Evolutionary conservation across 345 rosid genomes (phyloP), one percentile per base, ranked within the genome.

Genomic region (Lumnitzera littorea): DNA sequence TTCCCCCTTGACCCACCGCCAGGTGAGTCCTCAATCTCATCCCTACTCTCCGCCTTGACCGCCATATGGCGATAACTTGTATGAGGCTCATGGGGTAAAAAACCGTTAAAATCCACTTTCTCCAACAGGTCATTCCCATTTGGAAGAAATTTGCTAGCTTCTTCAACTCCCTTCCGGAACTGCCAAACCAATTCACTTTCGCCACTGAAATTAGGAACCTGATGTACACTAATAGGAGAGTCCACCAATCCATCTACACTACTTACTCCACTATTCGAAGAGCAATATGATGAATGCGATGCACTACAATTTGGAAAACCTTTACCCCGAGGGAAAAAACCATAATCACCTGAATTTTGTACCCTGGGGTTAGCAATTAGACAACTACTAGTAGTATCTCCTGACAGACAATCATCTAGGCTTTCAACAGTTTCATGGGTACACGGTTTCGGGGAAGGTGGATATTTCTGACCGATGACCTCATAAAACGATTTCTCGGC

Each of bases 401-500:
- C 68, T 11, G 72, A 66, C 17, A 71, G 63, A 27, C 72, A 64
- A 56, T 76, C 82, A 65, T 76, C 73, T 2, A 52, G 70, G 24
- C 25, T 61, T 31, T 65, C 80, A 14, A 58, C 57, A 53, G 52
- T 72, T 53, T 29, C 63, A 49, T 60, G 50, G 56, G 56, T 14
- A 68, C 36, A 72, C 7, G 52, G 78, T 48, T 82, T 86, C 0
- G 96, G 95, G 14, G 95, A 89, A 62, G 96, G 95, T 36, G 98
- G 98, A 61, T 92, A 87, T 62, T 82, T 92, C 80, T 92, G 74
- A 57, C 96, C 96, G 23, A 92, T 77, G 48, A 81, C 94, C 54
- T 89, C 96, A 48, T 92, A 92, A n/a, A 92, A 77, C 1, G 98
- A 80, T 73, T 84, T 84, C 81, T 92, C 98, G 11, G 96, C 89